phyloP scores from a whole-genome alignment of 345 rosid genomes.

The Eucalyptus regnans region DNA sequence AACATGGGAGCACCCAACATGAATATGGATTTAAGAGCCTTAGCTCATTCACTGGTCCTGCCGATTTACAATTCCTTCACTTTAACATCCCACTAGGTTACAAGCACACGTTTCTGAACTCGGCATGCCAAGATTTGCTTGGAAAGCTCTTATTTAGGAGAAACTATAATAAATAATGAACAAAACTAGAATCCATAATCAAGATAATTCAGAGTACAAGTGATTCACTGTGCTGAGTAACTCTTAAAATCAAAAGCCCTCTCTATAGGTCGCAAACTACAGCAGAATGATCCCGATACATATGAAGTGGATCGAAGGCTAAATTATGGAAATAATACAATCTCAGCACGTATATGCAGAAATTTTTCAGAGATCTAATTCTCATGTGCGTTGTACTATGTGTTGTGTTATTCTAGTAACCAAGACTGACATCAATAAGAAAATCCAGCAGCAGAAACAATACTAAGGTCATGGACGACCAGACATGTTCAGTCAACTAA shows the following conservation, averaged over 20 bases:
- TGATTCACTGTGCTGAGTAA: neutral
- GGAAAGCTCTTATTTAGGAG: neutral
- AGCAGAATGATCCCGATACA: neutral
- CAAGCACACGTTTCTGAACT: neutral
- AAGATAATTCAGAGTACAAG: neutral
- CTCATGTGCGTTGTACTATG: neutral
- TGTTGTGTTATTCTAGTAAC: neutral
- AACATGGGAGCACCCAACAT: neutral
- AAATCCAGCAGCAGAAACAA: neutral
- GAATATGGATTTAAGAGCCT: neutral
- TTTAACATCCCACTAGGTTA: neutral
- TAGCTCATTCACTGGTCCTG: neutral
- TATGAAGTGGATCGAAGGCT: neutral
- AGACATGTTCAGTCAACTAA: neutral
- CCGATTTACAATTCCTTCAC: neutral
- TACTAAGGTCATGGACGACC: neutral
- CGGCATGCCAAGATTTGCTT: neutral
- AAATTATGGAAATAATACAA: neutral
- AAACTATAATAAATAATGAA: neutral
- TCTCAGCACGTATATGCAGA: neutral
- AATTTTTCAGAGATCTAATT: neutral
- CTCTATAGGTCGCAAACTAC: neutral
- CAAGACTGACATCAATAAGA: neutral
- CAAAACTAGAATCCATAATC: neutral
- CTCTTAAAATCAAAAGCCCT: neutral